These are phyloP conservation scores for Talaromyces nanjingensis DNA, from an alignment of 495 filamentous ascomycete species.

Conservation along the genomic window DNA sequence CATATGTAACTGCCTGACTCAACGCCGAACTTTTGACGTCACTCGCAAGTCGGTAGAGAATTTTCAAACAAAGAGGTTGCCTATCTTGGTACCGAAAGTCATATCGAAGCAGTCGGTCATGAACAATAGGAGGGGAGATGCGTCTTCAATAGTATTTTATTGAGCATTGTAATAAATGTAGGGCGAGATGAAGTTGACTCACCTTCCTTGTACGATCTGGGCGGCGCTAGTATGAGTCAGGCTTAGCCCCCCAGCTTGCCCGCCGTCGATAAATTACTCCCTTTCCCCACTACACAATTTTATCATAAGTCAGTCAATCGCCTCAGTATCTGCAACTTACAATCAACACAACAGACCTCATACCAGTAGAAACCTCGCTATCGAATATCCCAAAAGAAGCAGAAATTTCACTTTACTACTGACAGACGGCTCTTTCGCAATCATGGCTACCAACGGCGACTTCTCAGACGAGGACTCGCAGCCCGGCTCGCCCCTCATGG, in stretches of 20 bases:
- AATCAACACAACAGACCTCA: slow-evolving; percentile 12
- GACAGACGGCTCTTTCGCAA: slow-evolving; percentile 22
- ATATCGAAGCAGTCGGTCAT: not conserved
- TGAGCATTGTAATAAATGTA: not conserved
- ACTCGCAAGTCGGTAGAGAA: not conserved
- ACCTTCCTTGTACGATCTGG: not conserved
- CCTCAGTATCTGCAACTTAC: slow-evolving; percentile 18
- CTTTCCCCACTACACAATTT: slow-evolving; percentile 40
- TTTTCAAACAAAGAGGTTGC: not conserved
- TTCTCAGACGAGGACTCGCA: slow-evolving; percentile 54
- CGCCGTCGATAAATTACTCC: slow-evolving; percentile 5
- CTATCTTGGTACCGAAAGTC: not conserved
- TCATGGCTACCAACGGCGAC: slow-evolving; percentile 60
- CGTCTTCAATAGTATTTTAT: not conserved
- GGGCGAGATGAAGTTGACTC: not conserved
- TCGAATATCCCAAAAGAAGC: not conserved
- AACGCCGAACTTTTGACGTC: not conserved
- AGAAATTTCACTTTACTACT: not conserved
- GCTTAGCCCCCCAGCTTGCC: slow-evolving; percentile 24
- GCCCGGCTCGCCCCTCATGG: slow-evolving; percentile 52
- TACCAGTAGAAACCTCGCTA: slow-evolving; percentile 16
- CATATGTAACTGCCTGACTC: not conserved
- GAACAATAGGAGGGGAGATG: not conserved
- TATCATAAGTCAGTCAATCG: slow-evolving; percentile 27
- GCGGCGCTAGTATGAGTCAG: not conserved